Evolutionary conservation across 192 early-diverging fungal species (phyloP), one percentile per base, ranked within the genome.

Genomic region (Coemansia erecta): DNA sequence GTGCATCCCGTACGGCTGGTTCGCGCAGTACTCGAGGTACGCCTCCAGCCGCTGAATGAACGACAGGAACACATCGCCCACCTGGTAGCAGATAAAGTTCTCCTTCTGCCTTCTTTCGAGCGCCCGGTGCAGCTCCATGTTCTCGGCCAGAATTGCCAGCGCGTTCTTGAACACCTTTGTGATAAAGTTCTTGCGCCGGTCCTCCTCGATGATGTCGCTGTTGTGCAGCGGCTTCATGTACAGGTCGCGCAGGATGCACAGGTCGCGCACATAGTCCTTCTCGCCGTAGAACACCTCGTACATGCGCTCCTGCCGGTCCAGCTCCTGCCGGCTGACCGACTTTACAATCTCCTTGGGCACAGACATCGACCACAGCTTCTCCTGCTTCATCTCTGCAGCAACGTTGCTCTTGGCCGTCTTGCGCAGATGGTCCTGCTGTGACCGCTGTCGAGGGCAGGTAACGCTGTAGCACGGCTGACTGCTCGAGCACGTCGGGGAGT

Each of bases 251-350:
- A 97, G 72, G 31, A 90, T 84, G 51, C 85, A 86, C 39, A 98
- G 76, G 52, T 98, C 94, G 44, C 83, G 83, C 33, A 96, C 90
- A 83, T 93, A 98, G 65, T 96, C 90, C 58, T 87, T 86, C 65
- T 98, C 92, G 6, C 89, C 94, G 41, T 92, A 86, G 28, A 96
- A 90, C 45, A 97, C 59, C 76, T 98, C 96, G 65, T 87, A 96
- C 64, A 98, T 91, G 37, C 86, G 84, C 73, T 98, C 94, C 65
- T 98, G 96, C 0, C 95, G 85, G 61, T 92, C 91, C 51, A 88
- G 84, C 64, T 98, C 94, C 31, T 82, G 60, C 37, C 85, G 75
- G 14, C 87, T 86, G 6, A 94, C 80, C 0, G 84, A 82, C 54
- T 88, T 85, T 8, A 86, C 64, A 23, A 96, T 78, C 13, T 85